Conservation (phyloP, 2,329 filamentous ascomycete genomes). For the Ceratocystis cubensis region DNA sequence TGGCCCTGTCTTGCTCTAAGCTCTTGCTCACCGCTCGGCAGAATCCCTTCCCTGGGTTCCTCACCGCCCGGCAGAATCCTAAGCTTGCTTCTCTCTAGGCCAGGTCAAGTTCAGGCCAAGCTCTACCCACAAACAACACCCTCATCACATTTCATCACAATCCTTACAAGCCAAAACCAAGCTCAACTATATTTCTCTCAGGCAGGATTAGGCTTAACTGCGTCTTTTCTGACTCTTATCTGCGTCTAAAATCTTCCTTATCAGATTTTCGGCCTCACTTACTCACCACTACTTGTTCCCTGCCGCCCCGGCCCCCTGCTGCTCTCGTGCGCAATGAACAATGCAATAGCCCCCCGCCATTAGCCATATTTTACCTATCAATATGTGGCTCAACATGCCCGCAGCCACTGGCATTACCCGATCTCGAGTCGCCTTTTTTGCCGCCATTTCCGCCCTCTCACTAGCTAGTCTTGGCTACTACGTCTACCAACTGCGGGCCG, state of each 20-base stretch:
- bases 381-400: constrained; percentile 37
- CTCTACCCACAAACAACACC: not conserved
- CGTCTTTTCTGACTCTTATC: too few relatives aligned
- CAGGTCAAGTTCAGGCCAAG: not conserved
- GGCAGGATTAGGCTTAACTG: too few relatives aligned
- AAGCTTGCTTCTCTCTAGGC: not conserved
- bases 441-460: constrained; percentile 43
- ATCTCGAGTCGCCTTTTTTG: constrained; percentile 40
- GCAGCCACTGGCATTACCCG: constrained; percentile 44
- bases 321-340: constrained; percentile 12
- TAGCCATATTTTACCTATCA: constrained; percentile 6
- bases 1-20: not conserved
- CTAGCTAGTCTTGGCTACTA: constrained; percentile 45
- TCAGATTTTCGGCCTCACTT: too few relatives aligned
- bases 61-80: constrained; percentile 22
- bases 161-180: too few relatives aligned
- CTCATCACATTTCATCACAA: not conserved
- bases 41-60: not conserved
- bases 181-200: too few relatives aligned
- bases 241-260: too few relatives aligned
- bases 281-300: too few relatives aligned
- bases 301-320: too few relatives aligned
- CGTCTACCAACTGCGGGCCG: constrained; percentile 25
- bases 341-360: constrained; percentile 15
- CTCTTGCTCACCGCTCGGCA: not conserved